Conservation (phyloP, 1,284 basidiomycete genomes). For the Takashimella koratensis region DNA sequence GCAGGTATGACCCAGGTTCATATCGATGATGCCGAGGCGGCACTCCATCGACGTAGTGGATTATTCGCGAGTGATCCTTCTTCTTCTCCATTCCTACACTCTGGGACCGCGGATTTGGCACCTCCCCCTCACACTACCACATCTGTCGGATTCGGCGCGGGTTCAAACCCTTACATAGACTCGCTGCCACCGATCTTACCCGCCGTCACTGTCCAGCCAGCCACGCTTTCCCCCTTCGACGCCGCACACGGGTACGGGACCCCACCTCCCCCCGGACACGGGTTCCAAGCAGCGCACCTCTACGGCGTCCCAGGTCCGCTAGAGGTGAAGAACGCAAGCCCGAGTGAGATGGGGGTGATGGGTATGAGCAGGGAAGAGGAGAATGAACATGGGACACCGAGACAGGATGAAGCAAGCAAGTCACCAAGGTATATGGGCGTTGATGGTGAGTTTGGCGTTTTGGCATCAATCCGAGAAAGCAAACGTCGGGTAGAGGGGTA, state of each 20-base stretch:
- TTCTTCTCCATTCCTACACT: constrained; percentile 21
- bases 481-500: too few species aligned
- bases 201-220: not conserved
- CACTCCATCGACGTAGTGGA: constrained; percentile 11
- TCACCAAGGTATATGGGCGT: constrained; percentile 22
- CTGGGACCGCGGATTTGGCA: constrained; percentile 8
- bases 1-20: not conserved
- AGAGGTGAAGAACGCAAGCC: constrained; percentile 24
- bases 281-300: constrained; percentile 10
- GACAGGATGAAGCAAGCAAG: constrained; percentile 5
- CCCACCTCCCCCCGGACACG: not conserved
- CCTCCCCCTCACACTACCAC: too few species aligned
- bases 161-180: too few species aligned
- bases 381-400: constrained; percentile 4
- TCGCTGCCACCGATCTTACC: not conserved
- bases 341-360: constrained; percentile 17
- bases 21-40: not conserved
- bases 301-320: constrained; percentile 20
- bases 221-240: not conserved
- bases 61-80: constrained; percentile 15
- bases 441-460: constrained; percentile 24
- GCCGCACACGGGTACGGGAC: not conserved
- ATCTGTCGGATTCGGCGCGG: too few species aligned
- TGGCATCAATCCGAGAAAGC: too few species aligned
- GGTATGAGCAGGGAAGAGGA: constrained; percentile 1